These are phyloP conservation scores for Jacaranda copaia DNA, from an alignment of 257 asterid genomes.

Conservation along the genomic window DNA sequence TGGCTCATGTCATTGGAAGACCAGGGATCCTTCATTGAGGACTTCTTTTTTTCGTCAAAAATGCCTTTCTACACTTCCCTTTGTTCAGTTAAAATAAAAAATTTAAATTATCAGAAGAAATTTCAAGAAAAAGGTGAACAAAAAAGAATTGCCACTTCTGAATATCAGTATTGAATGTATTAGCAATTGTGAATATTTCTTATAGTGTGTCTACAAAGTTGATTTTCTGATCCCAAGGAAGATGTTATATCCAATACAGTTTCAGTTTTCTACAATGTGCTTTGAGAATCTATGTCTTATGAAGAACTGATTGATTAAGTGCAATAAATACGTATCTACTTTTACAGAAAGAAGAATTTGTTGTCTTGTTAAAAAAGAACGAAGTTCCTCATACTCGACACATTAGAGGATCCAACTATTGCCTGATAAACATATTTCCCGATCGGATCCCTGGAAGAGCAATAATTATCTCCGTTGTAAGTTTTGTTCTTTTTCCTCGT, in stretches of 20 bases:
- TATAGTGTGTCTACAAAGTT: no score
- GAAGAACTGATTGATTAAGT: neutral
- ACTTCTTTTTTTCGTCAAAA: neutral
- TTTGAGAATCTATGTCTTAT: no score
- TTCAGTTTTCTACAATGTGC: no score
- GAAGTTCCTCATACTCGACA: slow-evolving; percentile 92
- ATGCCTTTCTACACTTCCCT: neutral
- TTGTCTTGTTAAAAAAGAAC: slow-evolving; percentile 59
- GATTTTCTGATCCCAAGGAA: neutral
- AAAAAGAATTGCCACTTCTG: neutral
- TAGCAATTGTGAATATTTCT: no score
- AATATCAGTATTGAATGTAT: no score
- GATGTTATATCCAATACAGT: neutral
- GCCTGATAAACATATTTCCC: slow-evolving; percentile 87
- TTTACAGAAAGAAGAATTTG: slow-evolving; percentile 84
- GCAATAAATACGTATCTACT: slow-evolving; percentile 1
- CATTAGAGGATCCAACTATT: slow-evolving; percentile 88
- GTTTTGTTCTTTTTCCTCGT: slow-evolving; percentile 33
- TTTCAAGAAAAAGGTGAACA: neutral
- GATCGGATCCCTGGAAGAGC: slow-evolving; percentile 95
- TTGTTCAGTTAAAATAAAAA: neutral
- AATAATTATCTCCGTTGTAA: slow-evolving; percentile 83
- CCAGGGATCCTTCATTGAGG: neutral
- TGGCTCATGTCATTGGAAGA: neutral
- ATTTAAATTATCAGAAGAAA: neutral